Percentiles rank a stretch among this genome's conserved stretches.
These are phyloP conservation scores for Naumovozyma baii DNA, from an alignment of 805 yeast species.

Conservation along the genomic window DNA sequence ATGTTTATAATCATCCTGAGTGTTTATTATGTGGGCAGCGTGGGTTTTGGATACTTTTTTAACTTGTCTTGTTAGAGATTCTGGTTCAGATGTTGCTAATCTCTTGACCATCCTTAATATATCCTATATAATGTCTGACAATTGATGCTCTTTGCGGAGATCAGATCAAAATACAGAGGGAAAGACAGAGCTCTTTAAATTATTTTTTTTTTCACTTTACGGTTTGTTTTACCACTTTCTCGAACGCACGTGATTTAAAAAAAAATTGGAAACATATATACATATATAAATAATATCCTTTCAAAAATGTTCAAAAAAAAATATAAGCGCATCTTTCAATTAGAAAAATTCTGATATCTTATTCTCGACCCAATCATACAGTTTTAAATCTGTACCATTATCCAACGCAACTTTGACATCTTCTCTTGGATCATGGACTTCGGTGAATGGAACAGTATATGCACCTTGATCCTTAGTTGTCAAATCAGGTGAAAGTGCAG, in stretches of 20 bases:
- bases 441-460: slow-evolving; percentile 31
- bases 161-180: too few relatives aligned
- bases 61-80: background rate
- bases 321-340: background rate
- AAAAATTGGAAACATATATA: too few relatives aligned
- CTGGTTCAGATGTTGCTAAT: slow-evolving; percentile 3
- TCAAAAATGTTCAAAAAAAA: too few relatives aligned
- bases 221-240: too few relatives aligned
- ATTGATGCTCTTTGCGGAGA: background rate
- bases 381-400: slow-evolving; percentile 23
- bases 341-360: slow-evolving; percentile 5
- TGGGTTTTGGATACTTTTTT: slow-evolving; percentile 16
- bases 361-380: slow-evolving; percentile 21
- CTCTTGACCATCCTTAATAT: slow-evolving; percentile 19
- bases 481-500: slow-evolving; percentile 29
- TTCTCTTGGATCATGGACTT: slow-evolving; percentile 20
- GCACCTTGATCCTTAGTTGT: slow-evolving; percentile 23
- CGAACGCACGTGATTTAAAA: too few relatives aligned
- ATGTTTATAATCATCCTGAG: slow-evolving; percentile 30
- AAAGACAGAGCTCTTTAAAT: too few relatives aligned
- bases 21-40: slow-evolving; percentile 19
- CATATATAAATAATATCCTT: too few relatives aligned
- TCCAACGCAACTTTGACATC: slow-evolving; percentile 18
- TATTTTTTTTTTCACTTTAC: too few relatives aligned
- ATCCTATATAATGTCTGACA: background rate